Evolutionary conservation across 2,329 filamentous ascomycete genomes (phyloP), one percentile per base, ranked within the genome.

Genomic region (Neoascochyta sp.): DNA sequence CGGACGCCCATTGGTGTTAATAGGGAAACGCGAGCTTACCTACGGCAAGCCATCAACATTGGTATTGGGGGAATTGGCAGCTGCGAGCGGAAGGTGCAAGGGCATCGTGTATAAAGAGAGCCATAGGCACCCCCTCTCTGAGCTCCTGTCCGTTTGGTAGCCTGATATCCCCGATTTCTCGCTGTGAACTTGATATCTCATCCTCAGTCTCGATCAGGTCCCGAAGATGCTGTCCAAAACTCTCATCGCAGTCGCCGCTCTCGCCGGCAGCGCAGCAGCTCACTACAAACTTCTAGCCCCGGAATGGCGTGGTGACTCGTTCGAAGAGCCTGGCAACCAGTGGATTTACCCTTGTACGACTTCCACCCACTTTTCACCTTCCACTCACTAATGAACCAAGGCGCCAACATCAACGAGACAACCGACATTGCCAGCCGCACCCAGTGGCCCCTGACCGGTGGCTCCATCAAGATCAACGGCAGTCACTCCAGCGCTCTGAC

Each of bases 221-320:
- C n/a, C n/a, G n/a, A 50, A 6, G 3, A 57, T 57, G 53, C 32
- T 47, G 14, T 34, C 43, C 9, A 47, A 26, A 9, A 41, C 40
- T 5, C 15, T 59, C 29, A 13, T 51, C 23, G 28, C 46, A 4
- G 16, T 52, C 29, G 29, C 45, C 5, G 39, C 53, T 17, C 36
- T 65, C 28, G 41, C 50, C 10, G 45, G 52, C 24, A 44, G 63
- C 34, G 47, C 59, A 14, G 52, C 63, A 5, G 66, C 67, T 4
- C 67, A 70, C 44, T 70, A 68, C 60, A 45, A 45, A 13, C 54
- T 70, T 21, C 42, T 63, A 11, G 63, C 59, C 35, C 67, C 67
- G 5, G 34, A 34, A 35, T 69, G 65, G 66, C 60, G 66, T 32
- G 65, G 63, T 17, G 52, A 64, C 34, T 68, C 65, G 5, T 67